Percentiles rank a stretch among this genome's conserved stretches.
Conservation (phyloP, 1,284 basidiomycete species). For the Pascua sp. region DNA sequence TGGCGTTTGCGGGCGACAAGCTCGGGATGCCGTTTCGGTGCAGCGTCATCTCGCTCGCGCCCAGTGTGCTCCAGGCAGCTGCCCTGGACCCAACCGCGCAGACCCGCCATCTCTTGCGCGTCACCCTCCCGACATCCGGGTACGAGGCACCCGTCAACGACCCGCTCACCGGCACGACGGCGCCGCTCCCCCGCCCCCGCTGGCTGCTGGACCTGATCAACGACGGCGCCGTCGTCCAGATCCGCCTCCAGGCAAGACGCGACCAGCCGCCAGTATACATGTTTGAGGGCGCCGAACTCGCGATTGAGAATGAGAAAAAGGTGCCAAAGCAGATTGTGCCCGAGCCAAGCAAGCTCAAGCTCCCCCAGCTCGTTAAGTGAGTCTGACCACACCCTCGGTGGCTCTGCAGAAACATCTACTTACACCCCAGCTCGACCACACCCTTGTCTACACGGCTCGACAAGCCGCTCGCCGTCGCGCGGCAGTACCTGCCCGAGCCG, state of each 20-base stretch:
- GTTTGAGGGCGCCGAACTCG: constrained; percentile 59
- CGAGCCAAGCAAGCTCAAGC: constrained; percentile 14
- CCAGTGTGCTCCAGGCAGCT: constrained; percentile 71
- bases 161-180: constrained; percentile 70
- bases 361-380: constrained; percentile 36
- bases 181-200: constrained; percentile 62
- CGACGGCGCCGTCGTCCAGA: constrained; percentile 62
- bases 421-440: constrained; percentile 28
- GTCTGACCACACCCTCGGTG: not conserved
- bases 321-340: constrained; percentile 1
- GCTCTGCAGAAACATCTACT: not conserved
- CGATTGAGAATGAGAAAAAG: constrained; percentile 69
- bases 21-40: constrained; percentile 44
- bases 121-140: constrained; percentile 76
- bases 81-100: constrained; percentile 42
- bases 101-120: constrained; percentile 67
- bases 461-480: constrained; percentile 34
- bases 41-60: constrained; percentile 60
- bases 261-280: constrained; percentile 42
- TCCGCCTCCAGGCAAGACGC: constrained; percentile 56
- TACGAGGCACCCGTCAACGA: constrained; percentile 71
- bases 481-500: constrained; percentile 25
- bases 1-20: constrained; percentile 24
- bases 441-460: constrained; percentile 20
- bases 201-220: constrained; percentile 72